These are phyloP conservation scores for Fusarium sp. DNA, from an alignment of 2,329 filamentous ascomycete species.

Conservation along the genomic window DNA sequence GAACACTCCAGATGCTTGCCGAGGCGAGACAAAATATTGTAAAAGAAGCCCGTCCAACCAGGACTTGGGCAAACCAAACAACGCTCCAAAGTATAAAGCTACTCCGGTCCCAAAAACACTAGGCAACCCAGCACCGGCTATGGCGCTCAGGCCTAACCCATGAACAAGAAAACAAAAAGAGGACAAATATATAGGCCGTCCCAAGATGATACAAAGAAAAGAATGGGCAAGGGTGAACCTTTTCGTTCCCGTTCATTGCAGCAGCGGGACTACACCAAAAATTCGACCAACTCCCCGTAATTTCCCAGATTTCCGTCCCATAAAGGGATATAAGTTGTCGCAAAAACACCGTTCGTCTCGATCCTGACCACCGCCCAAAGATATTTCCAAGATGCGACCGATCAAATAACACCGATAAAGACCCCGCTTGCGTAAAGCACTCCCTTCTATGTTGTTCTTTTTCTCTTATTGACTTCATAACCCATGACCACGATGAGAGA, in stretches of 20 bases:
- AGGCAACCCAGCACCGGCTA: slow-evolving; percentile 28
- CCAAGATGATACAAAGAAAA: slow-evolving; percentile 45
- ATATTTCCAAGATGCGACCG: slow-evolving; percentile 48
- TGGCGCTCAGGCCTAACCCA: slow-evolving; percentile 19
- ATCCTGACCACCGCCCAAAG: slow-evolving; percentile 46
- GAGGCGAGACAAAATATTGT: slow-evolving; percentile 38
- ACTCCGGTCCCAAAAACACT: slow-evolving; percentile 33
- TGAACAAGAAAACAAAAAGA: slow-evolving; percentile 37
- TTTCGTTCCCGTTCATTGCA: slow-evolving; percentile 46
- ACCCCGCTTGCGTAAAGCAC: slow-evolving; percentile 46
- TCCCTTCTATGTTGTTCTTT: slow-evolving; percentile 58
- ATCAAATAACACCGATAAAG: slow-evolving; percentile 48
- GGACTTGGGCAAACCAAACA: slow-evolving; percentile 43
- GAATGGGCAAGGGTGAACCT: slow-evolving; percentile 37
- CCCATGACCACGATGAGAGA: slow-evolving; percentile 49
- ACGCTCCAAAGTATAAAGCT: slow-evolving; percentile 38
- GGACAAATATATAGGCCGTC: slow-evolving; percentile 45
- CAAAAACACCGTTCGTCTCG: slow-evolving; percentile 49
- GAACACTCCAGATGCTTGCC: slow-evolving; percentile 46
- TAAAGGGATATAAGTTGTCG: slow-evolving; percentile 42
- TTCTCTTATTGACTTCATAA: slow-evolving; percentile 57
- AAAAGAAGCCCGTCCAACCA: slow-evolving; percentile 35
- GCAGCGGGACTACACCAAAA: slow-evolving; percentile 42
- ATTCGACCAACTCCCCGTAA: slow-evolving; percentile 51
- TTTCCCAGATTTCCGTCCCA: slow-evolving; percentile 45